Percentiles rank a stretch among this genome's conserved stretches.
Conservation (phyloP, 2,329 filamentous ascomycete species). For the Paraphoma sp. region DNA sequence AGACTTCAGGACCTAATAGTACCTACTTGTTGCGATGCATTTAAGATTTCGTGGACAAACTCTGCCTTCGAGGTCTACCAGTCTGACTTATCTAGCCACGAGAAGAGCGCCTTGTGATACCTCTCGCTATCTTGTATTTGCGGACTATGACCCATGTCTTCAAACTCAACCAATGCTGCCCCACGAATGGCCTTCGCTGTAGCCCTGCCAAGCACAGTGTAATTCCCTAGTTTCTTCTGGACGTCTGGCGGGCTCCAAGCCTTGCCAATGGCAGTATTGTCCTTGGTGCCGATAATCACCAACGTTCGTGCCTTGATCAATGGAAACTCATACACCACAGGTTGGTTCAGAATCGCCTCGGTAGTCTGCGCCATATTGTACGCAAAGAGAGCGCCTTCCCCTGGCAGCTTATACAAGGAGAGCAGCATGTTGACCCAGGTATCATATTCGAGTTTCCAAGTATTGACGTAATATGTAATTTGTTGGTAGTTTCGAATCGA, state of each 20-base stretch:
- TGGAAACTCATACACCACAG: constrained; percentile 59
- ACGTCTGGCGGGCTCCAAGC: constrained; percentile 51
- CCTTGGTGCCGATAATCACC: constrained; percentile 59
- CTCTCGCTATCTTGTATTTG: constrained; percentile 59
- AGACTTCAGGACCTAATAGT: no score
- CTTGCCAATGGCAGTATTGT: constrained; percentile 63
- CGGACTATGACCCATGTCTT: constrained; percentile 59
- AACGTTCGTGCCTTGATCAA: constrained; percentile 55
- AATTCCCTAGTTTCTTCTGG: constrained; percentile 54
- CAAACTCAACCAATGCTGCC: constrained; percentile 55
- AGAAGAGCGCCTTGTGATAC: constrained; percentile 57
- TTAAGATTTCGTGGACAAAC: no score
- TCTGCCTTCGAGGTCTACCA: neutral
- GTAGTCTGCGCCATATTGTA: constrained; percentile 59
- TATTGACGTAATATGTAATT: constrained; percentile 37
- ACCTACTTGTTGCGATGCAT: no score
- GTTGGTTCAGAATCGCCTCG: constrained; percentile 63
- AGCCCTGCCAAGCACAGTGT: constrained; percentile 57
- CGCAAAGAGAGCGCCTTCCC: constrained; percentile 51
- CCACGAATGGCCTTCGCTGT: constrained; percentile 54
- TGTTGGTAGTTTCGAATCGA: constrained; percentile 37
- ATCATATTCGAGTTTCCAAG: constrained; percentile 60
- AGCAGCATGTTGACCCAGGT: constrained; percentile 63
- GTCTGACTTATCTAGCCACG: constrained; percentile 48
- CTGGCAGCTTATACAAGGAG: constrained; percentile 57